These are phyloP conservation scores for Allium sativum DNA, from an alignment of 106 monocot species.

Conservation along the genomic window DNA sequence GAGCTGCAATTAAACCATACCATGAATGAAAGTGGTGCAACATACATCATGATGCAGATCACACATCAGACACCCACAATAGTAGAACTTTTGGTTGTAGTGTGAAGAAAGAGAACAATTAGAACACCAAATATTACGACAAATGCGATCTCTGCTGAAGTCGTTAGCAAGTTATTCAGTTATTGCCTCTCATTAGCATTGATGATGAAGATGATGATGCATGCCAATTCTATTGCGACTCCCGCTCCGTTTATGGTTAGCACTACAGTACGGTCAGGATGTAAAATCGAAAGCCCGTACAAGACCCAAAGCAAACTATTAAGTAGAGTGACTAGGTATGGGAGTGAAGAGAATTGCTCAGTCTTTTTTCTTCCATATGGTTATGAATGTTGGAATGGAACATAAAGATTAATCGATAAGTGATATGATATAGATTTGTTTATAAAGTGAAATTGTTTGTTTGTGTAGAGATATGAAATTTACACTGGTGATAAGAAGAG, in stretches of 20 bases:
- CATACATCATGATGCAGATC: conserved; percentile 19
- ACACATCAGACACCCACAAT: conserved; percentile 9
- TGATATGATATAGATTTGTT: background rate
- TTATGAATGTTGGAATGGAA: conserved; percentile 14
- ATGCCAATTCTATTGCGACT: conserved; percentile 7
- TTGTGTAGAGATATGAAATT: background rate
- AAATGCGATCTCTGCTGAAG: background rate
- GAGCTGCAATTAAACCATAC: background rate
- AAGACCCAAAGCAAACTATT: conserved; percentile 16
- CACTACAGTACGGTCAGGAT: conserved; percentile 14
- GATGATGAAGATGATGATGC: conserved; percentile 6
- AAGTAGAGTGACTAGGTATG: conserved; percentile 16
- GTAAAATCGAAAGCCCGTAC: conserved; percentile 11
- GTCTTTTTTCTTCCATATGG: conserved; percentile 10
- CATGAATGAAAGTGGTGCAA: conserved; percentile 11
- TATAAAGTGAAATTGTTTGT: background rate
- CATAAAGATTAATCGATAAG: background rate
- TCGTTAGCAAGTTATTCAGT: background rate
- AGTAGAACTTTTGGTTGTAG: background rate
- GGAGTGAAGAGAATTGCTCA: conserved; percentile 18
- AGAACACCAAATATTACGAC: conserved; percentile 5
- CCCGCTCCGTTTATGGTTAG: conserved; percentile 21
- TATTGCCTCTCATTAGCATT: background rate
- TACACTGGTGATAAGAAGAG: conserved; percentile 21
- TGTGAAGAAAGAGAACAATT: conserved; percentile 5